Percentiles rank a stretch among this genome's conserved stretches.
phyloP scores from a whole-genome alignment of 1,284 basidiomycete genomes.

The Ustilago bromivora region DNA sequence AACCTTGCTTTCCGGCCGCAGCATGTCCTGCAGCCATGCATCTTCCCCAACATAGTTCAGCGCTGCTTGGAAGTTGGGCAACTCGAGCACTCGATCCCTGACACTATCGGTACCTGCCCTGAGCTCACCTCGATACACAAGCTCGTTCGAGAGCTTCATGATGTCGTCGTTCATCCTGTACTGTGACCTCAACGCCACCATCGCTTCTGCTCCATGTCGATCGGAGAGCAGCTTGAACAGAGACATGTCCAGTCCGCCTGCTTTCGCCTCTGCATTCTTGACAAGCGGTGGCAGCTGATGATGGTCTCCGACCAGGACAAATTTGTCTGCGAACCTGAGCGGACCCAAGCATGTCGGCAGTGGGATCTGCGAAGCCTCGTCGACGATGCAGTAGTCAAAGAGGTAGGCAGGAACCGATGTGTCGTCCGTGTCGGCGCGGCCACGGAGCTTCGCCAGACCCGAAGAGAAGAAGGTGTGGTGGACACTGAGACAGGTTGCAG shows the following conservation, averaged over 20 bases:
- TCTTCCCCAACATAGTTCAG: constrained; percentile 1
- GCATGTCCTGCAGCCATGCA: constrained; percentile 76
- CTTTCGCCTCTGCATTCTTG: constrained; percentile 80
- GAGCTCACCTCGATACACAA: constrained; percentile 85
- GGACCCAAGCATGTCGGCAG: constrained; percentile 95
- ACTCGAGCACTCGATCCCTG: constrained; percentile 75
- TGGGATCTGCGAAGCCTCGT: constrained; percentile 98
- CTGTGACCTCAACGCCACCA: constrained; percentile 85
- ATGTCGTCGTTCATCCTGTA: constrained; percentile 98
- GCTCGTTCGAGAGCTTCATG: constrained; percentile 89
- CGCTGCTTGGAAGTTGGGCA: constrained; percentile 72
- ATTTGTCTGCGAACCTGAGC: constrained; percentile 86
- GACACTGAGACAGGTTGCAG: constrained; percentile 91
- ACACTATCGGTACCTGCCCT: constrained; percentile 82
- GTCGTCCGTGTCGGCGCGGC: constrained; percentile 5
- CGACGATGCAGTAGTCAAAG: constrained; percentile 98
- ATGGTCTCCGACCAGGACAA: constrained; percentile 96
- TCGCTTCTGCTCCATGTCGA: constrained; percentile 80
- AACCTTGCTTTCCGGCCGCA: constrained; percentile 82
- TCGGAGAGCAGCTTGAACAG: constrained; percentile 89
- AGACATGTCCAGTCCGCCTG: constrained; percentile 85
- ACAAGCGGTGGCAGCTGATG: constrained; percentile 91
- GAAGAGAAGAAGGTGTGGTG: constrained; percentile 84
- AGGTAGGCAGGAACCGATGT: constrained; percentile 71
- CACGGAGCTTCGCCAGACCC: constrained; percentile 71